Percentiles rank a stretch among this genome's conserved stretches.
Conservation (phyloP, 2,329 filamentous ascomycete genomes). For the Pochonia chlamydosporia region DNA sequence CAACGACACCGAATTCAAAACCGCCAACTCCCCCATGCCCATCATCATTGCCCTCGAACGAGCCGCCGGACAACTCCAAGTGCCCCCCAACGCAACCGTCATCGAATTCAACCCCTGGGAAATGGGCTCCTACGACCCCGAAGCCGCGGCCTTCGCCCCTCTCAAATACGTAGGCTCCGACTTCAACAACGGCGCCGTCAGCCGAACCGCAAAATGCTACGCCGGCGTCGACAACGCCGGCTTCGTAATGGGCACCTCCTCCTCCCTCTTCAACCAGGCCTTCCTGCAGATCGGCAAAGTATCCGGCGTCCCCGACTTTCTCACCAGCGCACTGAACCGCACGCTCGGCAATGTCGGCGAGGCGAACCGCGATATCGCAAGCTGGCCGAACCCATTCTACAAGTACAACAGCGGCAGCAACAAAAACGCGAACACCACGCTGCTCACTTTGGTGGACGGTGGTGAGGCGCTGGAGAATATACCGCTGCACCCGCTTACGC, state of each 20-base stretch:
- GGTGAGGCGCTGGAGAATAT: conserved; percentile 76
- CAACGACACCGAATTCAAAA: conserved; percentile 51
- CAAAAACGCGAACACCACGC: conserved; percentile 42
- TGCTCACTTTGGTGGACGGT: conserved; percentile 71
- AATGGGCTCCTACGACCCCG: conserved; percentile 71
- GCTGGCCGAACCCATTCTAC: conserved; percentile 73
- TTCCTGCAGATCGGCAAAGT: conserved; percentile 52
- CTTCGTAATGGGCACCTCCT: conserved; percentile 81
- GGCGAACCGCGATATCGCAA: conserved; percentile 65
- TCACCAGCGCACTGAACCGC: conserved; percentile 44
- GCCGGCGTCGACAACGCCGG: conserved; percentile 77
- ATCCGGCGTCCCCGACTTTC: conserved; percentile 37
- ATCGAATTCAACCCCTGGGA: conserved; percentile 78
- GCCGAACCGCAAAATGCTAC: conserved; percentile 55
- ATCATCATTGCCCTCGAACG: conserved; percentile 67
- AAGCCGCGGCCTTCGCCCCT: conserved; percentile 64
- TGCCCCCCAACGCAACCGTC: conserved; percentile 61
- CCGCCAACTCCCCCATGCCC: conserved; percentile 63
- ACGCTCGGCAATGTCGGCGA: conserved; percentile 52
- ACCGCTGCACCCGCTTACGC: conserved; percentile 70
- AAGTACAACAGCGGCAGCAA: conserved; percentile 56
- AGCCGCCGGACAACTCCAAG: conserved; percentile 50
- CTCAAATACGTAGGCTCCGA: conserved; percentile 67
- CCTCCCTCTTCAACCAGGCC: conserved; percentile 76
- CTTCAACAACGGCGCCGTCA: conserved; percentile 58